These are phyloP conservation scores for Saccharomyces uvarum DNA, from an alignment of 1,139 yeast genomes.

Conservation along the genomic window DNA sequence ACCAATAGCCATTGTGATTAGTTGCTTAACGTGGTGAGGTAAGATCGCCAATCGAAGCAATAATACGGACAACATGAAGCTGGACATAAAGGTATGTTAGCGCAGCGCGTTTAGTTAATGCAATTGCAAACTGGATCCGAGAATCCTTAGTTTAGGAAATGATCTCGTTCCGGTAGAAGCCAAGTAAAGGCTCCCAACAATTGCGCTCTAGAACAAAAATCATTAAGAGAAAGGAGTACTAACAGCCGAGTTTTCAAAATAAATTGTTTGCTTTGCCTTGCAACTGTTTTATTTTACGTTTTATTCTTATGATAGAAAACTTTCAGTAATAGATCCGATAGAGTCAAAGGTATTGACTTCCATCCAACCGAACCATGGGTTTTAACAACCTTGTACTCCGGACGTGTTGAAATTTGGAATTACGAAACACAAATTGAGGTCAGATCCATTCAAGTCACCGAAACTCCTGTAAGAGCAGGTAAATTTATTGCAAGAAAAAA, in stretches of 20 bases:
- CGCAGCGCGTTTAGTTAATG: not conserved
- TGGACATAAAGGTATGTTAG: constrained; percentile 8
- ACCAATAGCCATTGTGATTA: not conserved
- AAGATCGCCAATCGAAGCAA: not conserved
- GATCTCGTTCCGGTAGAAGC: not conserved
- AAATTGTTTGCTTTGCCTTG: not conserved
- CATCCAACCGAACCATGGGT: constrained; percentile 98
- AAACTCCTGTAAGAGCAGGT: constrained; percentile 93
- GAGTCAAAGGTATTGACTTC: constrained; percentile 96
- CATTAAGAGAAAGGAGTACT: not conserved
- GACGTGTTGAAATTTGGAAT: constrained; percentile 81
- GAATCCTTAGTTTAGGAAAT: not conserved
- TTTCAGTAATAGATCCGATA: constrained; percentile 57
- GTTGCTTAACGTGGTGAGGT: not conserved
- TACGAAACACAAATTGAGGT: constrained; percentile 68
- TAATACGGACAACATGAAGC: constrained; percentile 3
- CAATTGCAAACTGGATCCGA: not conserved
- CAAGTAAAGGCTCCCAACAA: not conserved
- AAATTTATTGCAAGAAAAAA: constrained; percentile 90
- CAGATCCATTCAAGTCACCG: constrained; percentile 77
- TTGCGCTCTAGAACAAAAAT: not conserved
- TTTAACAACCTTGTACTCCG: constrained; percentile 76
- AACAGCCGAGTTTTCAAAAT: not conserved
- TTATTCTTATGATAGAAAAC: constrained; percentile 17
- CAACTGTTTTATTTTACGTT: not conserved